Conservation (phyloP, 2,329 filamentous ascomycete species). For the Lachnellula occidentalis region DNA sequence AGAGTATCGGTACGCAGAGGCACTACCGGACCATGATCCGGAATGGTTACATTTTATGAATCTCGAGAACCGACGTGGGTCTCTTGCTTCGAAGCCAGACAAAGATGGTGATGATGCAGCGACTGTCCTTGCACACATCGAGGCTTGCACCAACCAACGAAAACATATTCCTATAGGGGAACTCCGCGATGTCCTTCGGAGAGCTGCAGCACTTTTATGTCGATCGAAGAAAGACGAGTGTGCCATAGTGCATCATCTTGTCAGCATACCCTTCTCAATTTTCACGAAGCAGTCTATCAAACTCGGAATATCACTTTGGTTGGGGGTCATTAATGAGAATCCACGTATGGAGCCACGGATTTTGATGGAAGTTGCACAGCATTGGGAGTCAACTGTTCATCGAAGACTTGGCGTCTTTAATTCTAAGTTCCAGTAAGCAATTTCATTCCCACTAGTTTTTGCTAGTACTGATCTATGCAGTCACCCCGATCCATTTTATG, state of each 20-base stretch:
- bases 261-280: constrained; percentile 85
- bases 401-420: constrained; percentile 78
- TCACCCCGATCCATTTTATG: constrained; percentile 81
- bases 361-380: constrained; percentile 77
- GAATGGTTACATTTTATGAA: constrained; percentile 60
- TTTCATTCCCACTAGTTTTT: neutral
- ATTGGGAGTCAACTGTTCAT: constrained; percentile 83
- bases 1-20: constrained; percentile 85
- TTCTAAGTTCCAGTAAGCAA: constrained; percentile 55
- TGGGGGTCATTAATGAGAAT: constrained; percentile 95
- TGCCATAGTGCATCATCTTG: constrained; percentile 77
- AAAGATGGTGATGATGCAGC: constrained; percentile 53
- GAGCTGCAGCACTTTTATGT: constrained; percentile 82
- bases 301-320: constrained; percentile 90
- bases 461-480: constrained; percentile 36
- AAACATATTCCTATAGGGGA: constrained; percentile 67
- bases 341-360: constrained; percentile 81
- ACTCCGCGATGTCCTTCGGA: constrained; percentile 73
- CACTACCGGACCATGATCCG: constrained; percentile 60
- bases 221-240: constrained; percentile 69
- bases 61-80: constrained; percentile 42
- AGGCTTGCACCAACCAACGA: constrained; percentile 62
- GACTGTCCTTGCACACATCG: constrained; percentile 66
- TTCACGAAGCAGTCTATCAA: constrained; percentile 96
- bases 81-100: constrained; percentile 40